Percentiles rank a stretch among this genome's conserved stretches.
phyloP scores from a whole-genome alignment of 2,329 filamentous ascomycete genomes.

The Neonectria punicea region DNA sequence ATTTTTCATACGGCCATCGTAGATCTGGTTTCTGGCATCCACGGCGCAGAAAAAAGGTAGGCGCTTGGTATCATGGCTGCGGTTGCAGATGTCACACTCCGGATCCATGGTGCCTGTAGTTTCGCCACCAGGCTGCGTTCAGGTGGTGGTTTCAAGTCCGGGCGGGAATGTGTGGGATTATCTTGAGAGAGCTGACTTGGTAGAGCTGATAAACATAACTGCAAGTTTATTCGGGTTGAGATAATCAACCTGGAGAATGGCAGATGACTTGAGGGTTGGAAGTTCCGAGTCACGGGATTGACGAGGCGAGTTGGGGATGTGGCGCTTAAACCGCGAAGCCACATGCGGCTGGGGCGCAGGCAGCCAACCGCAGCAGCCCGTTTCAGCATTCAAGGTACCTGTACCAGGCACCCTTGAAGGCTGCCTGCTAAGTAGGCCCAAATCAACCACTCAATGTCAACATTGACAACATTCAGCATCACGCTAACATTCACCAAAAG shows the following conservation, averaged over 20 bases:
- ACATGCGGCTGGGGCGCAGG: conserved; percentile 36
- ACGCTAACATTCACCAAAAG: not conserved
- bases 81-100: conserved; percentile 76
- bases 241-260: conserved; percentile 26
- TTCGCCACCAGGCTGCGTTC: conserved; percentile 25
- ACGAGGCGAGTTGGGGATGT: conserved; percentile 33
- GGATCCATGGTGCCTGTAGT: conserved; percentile 68
- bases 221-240: not conserved
- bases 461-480: not conserved
- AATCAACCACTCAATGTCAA: not conserved
- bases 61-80: conserved; percentile 63
- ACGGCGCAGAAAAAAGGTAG: conserved; percentile 75
- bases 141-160: conserved; percentile 6
- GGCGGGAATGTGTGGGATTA: conserved; percentile 8
- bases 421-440: not conserved
- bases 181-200: not conserved
- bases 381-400: conserved; percentile 8
- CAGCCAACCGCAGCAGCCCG: conserved; percentile 26
- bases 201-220: conserved; percentile 25
- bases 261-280: conserved; percentile 42
- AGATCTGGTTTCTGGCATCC: conserved; percentile 76
- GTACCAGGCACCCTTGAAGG: not conserved
- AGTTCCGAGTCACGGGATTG: conserved; percentile 41
- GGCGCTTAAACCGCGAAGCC: conserved; percentile 37
- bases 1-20: conserved; percentile 71